A percentile compares a stretch with the other conserved stretches of the same genome.
Conservation (phyloP, 148 eudicot genomes). For the Drosera capensis region DNA sequence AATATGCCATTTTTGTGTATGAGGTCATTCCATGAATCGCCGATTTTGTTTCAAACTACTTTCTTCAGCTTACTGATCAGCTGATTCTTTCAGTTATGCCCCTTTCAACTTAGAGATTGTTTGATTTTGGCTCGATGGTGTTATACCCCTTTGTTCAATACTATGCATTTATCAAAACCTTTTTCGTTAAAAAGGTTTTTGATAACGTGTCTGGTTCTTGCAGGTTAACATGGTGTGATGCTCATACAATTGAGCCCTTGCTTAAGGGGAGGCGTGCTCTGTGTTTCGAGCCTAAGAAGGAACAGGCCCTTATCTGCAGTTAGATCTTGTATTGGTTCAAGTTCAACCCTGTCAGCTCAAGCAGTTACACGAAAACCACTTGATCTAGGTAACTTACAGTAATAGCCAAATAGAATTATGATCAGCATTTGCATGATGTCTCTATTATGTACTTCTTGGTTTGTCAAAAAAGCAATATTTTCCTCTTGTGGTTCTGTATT, state of each 20-base stretch:
- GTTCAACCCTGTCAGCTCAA: background rate
- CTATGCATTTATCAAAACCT: too few species aligned
- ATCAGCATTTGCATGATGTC: background rate
- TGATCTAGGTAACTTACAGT: background rate
- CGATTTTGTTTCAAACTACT: too few species aligned
- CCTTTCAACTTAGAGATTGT: too few species aligned
- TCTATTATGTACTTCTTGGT: background rate
- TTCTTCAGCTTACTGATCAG: too few species aligned
- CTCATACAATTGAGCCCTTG: background rate
- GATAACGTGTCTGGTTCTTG: background rate
- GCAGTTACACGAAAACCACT: background rate
- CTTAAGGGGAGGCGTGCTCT: background rate
- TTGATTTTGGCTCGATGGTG: too few species aligned
- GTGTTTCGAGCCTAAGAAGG: background rate
- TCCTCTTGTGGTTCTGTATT: too few species aligned
- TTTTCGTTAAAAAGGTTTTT: too few species aligned
- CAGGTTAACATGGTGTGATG: background rate
- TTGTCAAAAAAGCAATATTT: background rate
- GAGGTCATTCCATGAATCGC: too few species aligned
- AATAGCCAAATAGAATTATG: background rate
- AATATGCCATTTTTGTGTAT: too few species aligned
- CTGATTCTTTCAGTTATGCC: too few species aligned
- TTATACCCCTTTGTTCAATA: too few species aligned
- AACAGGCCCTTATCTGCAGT: background rate
- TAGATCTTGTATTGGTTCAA: background rate